Percentiles rank a stretch among this genome's conserved stretches.
These are phyloP conservation scores for Pulveroboletus sp. DNA, from an alignment of 768 basidiomycete genomes.

Conservation along the genomic window DNA sequence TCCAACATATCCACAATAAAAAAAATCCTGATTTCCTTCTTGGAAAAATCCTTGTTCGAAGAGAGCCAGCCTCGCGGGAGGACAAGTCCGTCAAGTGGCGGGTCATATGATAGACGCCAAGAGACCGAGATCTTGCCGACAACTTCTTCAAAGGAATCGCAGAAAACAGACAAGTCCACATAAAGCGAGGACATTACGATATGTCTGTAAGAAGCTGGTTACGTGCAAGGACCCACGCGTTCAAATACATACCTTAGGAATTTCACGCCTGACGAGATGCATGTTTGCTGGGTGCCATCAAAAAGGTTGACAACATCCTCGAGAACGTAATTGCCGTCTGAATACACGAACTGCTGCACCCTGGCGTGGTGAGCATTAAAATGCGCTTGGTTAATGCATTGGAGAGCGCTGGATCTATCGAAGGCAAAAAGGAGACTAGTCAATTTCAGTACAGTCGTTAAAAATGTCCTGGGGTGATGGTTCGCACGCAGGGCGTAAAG, in stretches of 20 bases:
- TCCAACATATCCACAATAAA: conserved; percentile 32
- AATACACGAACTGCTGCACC: conserved; percentile 5
- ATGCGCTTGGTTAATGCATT: conserved; percentile 34
- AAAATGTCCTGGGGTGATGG: conserved; percentile 11
- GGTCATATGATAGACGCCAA: conserved; percentile 17
- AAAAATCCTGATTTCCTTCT: conserved; percentile 33
- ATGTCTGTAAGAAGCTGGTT: conserved; percentile 35
- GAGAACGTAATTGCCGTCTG: conserved; percentile 25
- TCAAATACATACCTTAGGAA: conserved; percentile 35
- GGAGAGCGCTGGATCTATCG: conserved; percentile 32
- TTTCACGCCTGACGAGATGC: conserved; percentile 35
- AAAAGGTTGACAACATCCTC: conserved; percentile 31
- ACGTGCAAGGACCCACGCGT: conserved; percentile 14
- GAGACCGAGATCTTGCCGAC: conserved; percentile 40
- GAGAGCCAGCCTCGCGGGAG: conserved; percentile 55
- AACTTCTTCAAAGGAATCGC: conserved; percentile 48
- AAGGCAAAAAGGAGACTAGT: conserved; percentile 37
- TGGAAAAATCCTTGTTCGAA: conserved; percentile 12
- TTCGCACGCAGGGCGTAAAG: conserved; percentile 35
- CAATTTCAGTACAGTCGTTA: conserved; percentile 40
- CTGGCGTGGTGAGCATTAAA: conserved; percentile 21
- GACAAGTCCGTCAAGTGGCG: conserved; percentile 41
- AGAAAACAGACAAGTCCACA: conserved; percentile 47
- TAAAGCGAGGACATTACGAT: conserved; percentile 35
- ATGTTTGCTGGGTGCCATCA: conserved; percentile 24